Conservation (phyloP, 2,329 filamentous ascomycete species). For the Tolypocladium tundrense region DNA sequence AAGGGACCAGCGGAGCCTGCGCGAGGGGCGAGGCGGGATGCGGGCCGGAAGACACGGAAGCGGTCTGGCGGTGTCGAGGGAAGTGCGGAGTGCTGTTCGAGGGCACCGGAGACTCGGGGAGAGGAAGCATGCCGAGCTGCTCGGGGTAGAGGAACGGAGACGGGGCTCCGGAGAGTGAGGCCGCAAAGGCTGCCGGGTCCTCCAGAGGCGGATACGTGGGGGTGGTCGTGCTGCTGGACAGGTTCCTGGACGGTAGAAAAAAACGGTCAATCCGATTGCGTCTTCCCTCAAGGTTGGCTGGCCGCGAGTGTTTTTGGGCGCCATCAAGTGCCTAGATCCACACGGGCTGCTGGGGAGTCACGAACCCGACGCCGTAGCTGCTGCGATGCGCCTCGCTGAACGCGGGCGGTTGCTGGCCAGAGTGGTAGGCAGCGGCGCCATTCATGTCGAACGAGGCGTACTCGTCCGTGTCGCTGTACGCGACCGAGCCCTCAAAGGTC, state of each 20-base stretch:
- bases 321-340: constrained; percentile 42
- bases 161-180: constrained; percentile 26
- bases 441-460: constrained; percentile 38
- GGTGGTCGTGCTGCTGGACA: constrained; percentile 22
- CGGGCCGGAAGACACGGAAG: constrained; percentile 22
- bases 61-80: constrained; percentile 28
- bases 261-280: constrained; percentile 43
- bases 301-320: constrained; percentile 3
- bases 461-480: constrained; percentile 54
- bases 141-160: constrained; percentile 35
- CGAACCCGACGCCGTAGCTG: constrained; percentile 43
- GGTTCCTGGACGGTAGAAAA: constrained; percentile 33
- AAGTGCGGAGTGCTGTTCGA: constrained; percentile 18
- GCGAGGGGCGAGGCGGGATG: constrained; percentile 24
- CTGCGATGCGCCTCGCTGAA: constrained; percentile 31
- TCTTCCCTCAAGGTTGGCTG: constrained; percentile 15
- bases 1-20: constrained; percentile 17
- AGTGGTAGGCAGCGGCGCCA: constrained; percentile 25
- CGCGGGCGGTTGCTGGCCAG: constrained; percentile 34
- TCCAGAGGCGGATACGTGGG: constrained; percentile 34
- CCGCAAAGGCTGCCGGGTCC: constrained; percentile 24
- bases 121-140: constrained; percentile 31
- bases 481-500: constrained; percentile 50
- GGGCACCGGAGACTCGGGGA: constrained; percentile 33
- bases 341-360: constrained; percentile 52